These are phyloP conservation scores for Hypoxylon perforatum DNA, from an alignment of 495 filamentous ascomycete genomes.

Conservation along the genomic window DNA sequence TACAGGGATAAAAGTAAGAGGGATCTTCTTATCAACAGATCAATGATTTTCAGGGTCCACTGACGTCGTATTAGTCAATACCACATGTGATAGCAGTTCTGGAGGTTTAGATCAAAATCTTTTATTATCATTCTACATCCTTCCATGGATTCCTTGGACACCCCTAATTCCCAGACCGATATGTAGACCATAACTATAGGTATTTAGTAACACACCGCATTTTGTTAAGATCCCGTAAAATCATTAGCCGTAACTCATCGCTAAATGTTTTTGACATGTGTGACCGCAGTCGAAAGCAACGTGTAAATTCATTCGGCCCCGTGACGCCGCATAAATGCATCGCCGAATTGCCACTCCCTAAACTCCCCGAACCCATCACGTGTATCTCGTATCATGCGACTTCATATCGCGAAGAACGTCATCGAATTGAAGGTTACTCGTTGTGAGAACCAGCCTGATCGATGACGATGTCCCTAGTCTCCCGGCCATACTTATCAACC, in stretches of 20 bases:
- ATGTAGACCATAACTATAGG: conserved; percentile 2
- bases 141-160: conserved; percentile 1
- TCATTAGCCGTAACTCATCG: conserved; percentile 42
- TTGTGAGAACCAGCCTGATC: conserved; percentile 62
- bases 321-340: conserved; percentile 21
- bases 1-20: conserved; percentile 2
- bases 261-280: conserved; percentile 28
- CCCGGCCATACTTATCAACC: conserved; percentile 68
- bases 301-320: conserved; percentile 9
- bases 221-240: conserved; percentile 12
- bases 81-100: conserved; percentile 18
- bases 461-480: conserved; percentile 50
- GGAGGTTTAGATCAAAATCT: too few species aligned
- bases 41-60: conserved; percentile 40
- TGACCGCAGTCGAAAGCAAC: conserved; percentile 3
- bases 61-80: conserved; percentile 35
- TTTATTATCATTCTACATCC: background rate
- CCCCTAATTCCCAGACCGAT: background rate
- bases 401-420: too few species aligned
- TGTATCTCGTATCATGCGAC: conserved; percentile 1
- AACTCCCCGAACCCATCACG: background rate
- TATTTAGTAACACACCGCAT: conserved; percentile 6
- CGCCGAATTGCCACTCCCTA: conserved; percentile 1
- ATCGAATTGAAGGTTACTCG: conserved; percentile 41
- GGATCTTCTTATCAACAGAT: conserved; percentile 27